phyloP scores from a whole-genome alignment of 2,329 filamentous ascomycete species.

The Nannizzia gypsea region DNA sequence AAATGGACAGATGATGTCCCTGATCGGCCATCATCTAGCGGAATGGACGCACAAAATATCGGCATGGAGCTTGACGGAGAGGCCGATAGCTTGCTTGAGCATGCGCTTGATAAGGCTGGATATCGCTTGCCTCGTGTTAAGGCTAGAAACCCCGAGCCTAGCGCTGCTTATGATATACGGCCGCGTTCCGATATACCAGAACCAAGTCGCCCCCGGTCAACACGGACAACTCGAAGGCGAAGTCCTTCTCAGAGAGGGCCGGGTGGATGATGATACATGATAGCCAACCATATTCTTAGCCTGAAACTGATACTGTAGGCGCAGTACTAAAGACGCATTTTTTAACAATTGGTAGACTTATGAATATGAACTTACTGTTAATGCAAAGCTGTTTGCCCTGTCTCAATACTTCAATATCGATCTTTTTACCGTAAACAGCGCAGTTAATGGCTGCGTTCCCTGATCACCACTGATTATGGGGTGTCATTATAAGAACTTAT shows the following conservation, averaged over 20 bases:
- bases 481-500: neutral
- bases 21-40: constrained; percentile 18
- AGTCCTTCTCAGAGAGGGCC: constrained; percentile 10
- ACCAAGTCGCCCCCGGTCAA: constrained; percentile 7
- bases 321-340: neutral
- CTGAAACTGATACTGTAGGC: neutral
- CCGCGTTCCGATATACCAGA: constrained; percentile 6
- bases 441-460: neutral
- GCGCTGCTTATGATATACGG: neutral
- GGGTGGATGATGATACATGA: constrained; percentile 3
- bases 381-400: neutral
- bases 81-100: constrained; percentile 31
- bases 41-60: constrained; percentile 22
- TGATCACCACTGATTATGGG: neutral
- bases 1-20: constrained; percentile 30
- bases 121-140: neutral
- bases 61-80: constrained; percentile 35
- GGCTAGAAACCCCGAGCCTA: neutral
- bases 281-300: neutral
- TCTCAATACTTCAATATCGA: neutral
- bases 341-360: neutral
- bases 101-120: constrained; percentile 25
- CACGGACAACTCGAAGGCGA: constrained; percentile 9
- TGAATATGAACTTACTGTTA: neutral
- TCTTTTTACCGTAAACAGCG: neutral